Percentiles rank a stretch among this genome's conserved stretches.
phyloP scores from a whole-genome alignment of 1,139 yeast genomes.

The Saccharomyces hybrid region DNA sequence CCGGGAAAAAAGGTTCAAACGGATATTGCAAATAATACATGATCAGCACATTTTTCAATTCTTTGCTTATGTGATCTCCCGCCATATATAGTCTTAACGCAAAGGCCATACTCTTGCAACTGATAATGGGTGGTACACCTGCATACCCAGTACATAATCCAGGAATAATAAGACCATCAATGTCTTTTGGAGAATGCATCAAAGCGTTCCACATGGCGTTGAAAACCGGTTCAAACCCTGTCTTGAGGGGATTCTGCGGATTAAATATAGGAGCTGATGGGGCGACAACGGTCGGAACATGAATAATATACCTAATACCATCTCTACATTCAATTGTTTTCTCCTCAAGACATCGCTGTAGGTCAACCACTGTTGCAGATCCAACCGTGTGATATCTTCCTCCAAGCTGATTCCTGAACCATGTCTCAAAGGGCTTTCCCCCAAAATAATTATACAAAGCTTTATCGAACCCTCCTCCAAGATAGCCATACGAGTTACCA shows the following conservation, averaged over 20 bases:
- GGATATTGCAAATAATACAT: conserved; percentile 24
- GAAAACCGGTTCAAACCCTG: conserved; percentile 34
- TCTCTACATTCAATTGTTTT: conserved; percentile 9
- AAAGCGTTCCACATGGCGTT: conserved; percentile 42
- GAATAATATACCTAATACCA: conserved; percentile 34
- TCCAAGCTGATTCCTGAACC: conserved; percentile 27
- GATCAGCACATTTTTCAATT: conserved; percentile 20
- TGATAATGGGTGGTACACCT: conserved; percentile 34
- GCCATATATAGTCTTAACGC: conserved; percentile 23
- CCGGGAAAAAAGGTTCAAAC: conserved; percentile 18
- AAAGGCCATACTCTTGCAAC: conserved; percentile 29
- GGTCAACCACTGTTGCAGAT: conserved; percentile 19
- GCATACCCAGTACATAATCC: conserved; percentile 49
- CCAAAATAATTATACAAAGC: conserved; percentile 36
- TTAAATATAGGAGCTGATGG: conserved; percentile 30
- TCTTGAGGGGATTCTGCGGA: conserved; percentile 10
- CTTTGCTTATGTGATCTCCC: conserved; percentile 14
- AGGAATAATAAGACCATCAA: conserved; percentile 36
- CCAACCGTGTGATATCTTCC: conserved; percentile 24
- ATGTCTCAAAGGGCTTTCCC: conserved; percentile 20
- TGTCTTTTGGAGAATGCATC: conserved; percentile 17
- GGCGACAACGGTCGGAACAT: conserved; percentile 43
- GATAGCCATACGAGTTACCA: conserved; percentile 44
- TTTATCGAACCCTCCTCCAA: conserved; percentile 48
- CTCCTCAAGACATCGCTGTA: conserved; percentile 9